Base-by-base conservation (phyloP, 371 early-diverging fungal genomes). In the Batkoa obscura region DNA sequence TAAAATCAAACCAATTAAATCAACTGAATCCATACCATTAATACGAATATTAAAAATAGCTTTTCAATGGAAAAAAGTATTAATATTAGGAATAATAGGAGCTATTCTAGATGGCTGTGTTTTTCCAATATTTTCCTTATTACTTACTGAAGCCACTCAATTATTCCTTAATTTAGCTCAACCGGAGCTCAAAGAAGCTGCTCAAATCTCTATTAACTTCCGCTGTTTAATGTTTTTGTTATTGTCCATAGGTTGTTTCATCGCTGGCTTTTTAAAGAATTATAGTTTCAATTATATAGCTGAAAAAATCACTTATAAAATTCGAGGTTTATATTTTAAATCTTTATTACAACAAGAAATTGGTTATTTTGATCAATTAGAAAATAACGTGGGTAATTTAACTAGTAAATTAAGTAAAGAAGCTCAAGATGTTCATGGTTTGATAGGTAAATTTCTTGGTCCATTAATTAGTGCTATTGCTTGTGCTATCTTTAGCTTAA, bases 351-450 rank as follows among this genome's bases (percentile, higher is more conserved):
- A 72, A 2, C 94, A 92, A 72, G 90, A 93, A 60, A 79, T 91
- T 57, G 83, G 72, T 4, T 94, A 74, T 66, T 94, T 84, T 66
- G 95, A 94, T 66, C 70, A 78, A 33, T 81, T 81, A 36, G 76
- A 79, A 47, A 80, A 94, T 68, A 76, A 72, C 41, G 79, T 83
- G 23, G 94, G 95, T 57, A 84, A 81, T 17, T 68, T 94, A 41
- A 81, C 88, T 0, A 70, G 89, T 10, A 78, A 83, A 42, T 73
- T 94, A 41, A 79, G 90, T 15, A 77, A 79, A 39, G 92, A 91
- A 64, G 86, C 93, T 12, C 68, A 74, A 59, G 72, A 74, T 62
- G 72, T 79, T 51, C 71, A 76, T 52, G 75, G 81, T 46, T 64
- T 83, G 53, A 75, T 90, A 23, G 75, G 80, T 38, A 81, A 73